Evolutionary conservation across 805 yeast species (phyloP).

Genomic region (Myxozyma kluyveri): DNA sequence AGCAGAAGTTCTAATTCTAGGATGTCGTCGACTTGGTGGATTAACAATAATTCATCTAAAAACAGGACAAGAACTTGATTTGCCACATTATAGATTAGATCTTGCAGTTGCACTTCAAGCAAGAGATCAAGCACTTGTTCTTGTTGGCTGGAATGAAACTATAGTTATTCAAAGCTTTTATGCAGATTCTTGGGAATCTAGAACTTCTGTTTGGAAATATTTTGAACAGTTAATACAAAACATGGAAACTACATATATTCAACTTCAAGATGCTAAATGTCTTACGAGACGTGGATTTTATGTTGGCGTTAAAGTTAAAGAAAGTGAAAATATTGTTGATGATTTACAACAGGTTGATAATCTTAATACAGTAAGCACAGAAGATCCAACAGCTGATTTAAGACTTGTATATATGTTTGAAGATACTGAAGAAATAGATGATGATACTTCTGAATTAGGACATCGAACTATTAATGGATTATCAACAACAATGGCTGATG

Average conservation of each 20-base stretch:
- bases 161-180: constrained; percentile 25
- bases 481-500: constrained; percentile 4
- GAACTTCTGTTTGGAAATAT: constrained; percentile 18
- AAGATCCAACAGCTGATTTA: background rate
- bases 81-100: constrained; percentile 32
- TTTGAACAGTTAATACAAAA: constrained; percentile 10
- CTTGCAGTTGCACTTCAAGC: constrained; percentile 11
- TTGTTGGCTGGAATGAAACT: constrained; percentile 29
- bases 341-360: background rate
- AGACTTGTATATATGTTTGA: background rate
- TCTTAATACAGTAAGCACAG: background rate
- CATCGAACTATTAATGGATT: background rate
- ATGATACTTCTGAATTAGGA: background rate
- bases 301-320: constrained; percentile 10
- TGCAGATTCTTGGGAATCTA: constrained; percentile 19
- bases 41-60: constrained; percentile 23
- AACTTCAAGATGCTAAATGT: constrained; percentile 19
- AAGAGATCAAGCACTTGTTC: constrained; percentile 19
- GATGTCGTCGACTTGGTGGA: constrained; percentile 31
- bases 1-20: constrained; percentile 27
- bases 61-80: constrained; percentile 25
- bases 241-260: constrained; percentile 19
- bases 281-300: constrained; percentile 10
- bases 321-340: background rate
- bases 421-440: background rate